Conservation (phyloP, 1,284 basidiomycete species). For the Sparassis latifolia region DNA sequence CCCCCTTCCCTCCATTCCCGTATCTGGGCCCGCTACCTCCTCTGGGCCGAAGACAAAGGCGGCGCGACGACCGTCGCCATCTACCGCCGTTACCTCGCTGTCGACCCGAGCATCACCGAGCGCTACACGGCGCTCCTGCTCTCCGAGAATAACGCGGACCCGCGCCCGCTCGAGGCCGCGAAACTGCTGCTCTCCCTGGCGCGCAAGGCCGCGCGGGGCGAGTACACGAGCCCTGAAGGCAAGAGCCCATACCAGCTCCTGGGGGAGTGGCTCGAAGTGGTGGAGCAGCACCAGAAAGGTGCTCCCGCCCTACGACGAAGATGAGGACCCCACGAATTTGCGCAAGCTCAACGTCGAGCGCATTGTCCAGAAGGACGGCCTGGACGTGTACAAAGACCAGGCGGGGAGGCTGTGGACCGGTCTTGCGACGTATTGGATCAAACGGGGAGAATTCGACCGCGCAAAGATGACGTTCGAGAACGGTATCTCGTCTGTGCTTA, state of each 20-base stretch:
- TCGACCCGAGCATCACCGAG: conserved; percentile 84
- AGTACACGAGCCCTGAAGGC: conserved; percentile 85
- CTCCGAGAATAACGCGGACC: conserved; percentile 52
- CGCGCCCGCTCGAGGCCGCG: conserved; percentile 89
- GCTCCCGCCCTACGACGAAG: conserved; percentile 60
- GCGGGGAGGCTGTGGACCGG: conserved; percentile 96
- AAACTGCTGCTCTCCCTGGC: conserved; percentile 86
- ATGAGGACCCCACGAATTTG: conserved; percentile 72
- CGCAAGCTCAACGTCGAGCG: conserved; percentile 83
- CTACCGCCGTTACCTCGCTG: conserved; percentile 85
- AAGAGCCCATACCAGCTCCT: conserved; percentile 96
- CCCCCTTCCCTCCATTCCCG: conserved; percentile 92
- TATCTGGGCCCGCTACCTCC: conserved; percentile 92
- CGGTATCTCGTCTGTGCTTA: conserved; percentile 82
- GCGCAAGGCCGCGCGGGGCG: conserved; percentile 75
- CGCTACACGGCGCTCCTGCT: conserved; percentile 78
- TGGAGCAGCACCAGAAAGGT: conserved; percentile 72
- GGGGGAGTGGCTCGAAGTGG: conserved; percentile 88
- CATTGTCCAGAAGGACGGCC: conserved; percentile 82
- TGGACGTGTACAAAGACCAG: conserved; percentile 91
- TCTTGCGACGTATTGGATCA: conserved; percentile 97
- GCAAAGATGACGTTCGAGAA: conserved; percentile 86
- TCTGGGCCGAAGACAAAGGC: conserved; percentile 85
- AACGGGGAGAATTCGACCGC: conserved; percentile 90
- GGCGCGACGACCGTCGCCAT: conserved; percentile 83